phyloP scores from a whole-genome alignment of 495 filamentous ascomycete species.

The Neurospora sp. region DNA sequence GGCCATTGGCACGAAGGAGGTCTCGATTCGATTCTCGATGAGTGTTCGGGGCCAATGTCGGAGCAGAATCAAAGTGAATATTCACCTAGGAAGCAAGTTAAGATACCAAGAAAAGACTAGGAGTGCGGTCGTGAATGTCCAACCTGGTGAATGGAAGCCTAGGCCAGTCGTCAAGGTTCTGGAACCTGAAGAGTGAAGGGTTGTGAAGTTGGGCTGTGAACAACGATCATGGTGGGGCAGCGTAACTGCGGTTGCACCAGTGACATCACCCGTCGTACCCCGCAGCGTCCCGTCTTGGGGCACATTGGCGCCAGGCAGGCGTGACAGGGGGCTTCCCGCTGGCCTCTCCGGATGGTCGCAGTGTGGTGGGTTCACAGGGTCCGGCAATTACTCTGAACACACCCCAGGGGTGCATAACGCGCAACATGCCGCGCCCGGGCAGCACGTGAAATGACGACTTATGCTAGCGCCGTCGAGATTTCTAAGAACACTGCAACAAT shows the following conservation, averaged over 20 bases:
- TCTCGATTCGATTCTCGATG: neutral
- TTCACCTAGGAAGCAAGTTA: neutral
- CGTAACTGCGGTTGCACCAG: neutral
- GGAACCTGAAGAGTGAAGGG: neutral
- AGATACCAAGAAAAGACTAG: neutral
- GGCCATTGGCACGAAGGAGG: neutral
- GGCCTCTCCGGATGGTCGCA: neutral
- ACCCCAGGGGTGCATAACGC: neutral
- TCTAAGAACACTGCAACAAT: neutral
- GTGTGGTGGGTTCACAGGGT: neutral
- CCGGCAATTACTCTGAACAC: neutral
- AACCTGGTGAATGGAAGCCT: neutral
- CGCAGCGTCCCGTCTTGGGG: neutral
- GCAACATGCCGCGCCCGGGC: neutral
- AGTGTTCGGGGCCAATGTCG: neutral
- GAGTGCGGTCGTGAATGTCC: neutral
- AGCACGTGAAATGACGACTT: slow-evolving; percentile 27
- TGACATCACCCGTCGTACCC: neutral
- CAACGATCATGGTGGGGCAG: neutral
- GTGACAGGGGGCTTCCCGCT: neutral
- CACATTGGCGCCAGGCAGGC: neutral
- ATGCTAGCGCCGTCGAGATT: neutral
- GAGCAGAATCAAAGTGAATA: neutral
- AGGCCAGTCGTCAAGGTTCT: neutral
- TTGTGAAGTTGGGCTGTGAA: neutral